phyloP scores from a whole-genome alignment of 306 rosid species.

The Spatholobus suberectus region DNA sequence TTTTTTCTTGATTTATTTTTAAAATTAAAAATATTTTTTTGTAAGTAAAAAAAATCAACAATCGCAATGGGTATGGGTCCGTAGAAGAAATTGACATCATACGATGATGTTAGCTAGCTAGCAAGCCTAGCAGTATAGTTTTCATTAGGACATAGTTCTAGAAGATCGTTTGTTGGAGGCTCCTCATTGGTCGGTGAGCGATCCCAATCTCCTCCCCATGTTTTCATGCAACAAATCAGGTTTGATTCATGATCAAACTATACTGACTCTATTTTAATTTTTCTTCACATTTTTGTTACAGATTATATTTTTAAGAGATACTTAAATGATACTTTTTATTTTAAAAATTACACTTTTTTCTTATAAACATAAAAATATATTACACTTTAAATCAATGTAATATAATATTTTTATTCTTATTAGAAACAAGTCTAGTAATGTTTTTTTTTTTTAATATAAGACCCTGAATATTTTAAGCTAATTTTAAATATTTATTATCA shows the following conservation, averaged over 20 bases:
- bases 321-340: background rate
- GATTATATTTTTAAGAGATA: background rate
- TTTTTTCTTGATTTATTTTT: background rate
- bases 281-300: background rate
- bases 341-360: background rate
- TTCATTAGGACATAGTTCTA: background rate
- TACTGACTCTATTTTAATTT: background rate
- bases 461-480: background rate
- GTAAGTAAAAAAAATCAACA: background rate
- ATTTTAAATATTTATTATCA: background rate
- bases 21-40: background rate
- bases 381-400: background rate
- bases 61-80: background rate
- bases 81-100: background rate
- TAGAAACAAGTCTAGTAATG: background rate
- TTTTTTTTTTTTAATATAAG: background rate
- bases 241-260: background rate
- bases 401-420: background rate
- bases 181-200: conserved; percentile 45
- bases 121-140: background rate
- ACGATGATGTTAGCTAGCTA: background rate
- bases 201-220: background rate
- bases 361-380: background rate
- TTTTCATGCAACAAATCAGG: conserved; percentile 5
- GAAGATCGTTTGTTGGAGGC: conserved; percentile 40